Percentiles rank a stretch among this genome's conserved stretches.
phyloP scores from a whole-genome alignment of 352 stramenopile species.

The Pythium utonaiense region DNA sequence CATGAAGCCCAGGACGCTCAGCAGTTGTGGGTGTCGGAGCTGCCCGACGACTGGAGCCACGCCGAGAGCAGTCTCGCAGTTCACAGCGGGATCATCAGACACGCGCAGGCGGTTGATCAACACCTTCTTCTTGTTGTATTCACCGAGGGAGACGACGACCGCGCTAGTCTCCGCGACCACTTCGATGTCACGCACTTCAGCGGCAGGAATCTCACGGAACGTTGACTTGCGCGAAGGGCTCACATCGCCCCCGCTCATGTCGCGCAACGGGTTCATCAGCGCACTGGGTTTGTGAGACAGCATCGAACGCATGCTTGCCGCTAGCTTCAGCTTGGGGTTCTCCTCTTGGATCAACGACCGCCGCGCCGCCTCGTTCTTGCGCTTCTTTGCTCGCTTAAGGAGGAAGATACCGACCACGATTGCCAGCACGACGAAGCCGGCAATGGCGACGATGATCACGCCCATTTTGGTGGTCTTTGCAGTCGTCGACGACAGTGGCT shows the following conservation, averaged over 20 bases:
- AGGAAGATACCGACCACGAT: constrained; percentile 49
- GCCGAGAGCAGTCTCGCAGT: constrained; percentile 50
- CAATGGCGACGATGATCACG: constrained; percentile 41
- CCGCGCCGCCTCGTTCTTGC: constrained; percentile 31
- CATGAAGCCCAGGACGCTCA: constrained; percentile 56
- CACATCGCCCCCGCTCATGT: constrained; percentile 4
- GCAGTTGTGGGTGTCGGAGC: constrained; percentile 64
- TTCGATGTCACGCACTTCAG: constrained; percentile 36
- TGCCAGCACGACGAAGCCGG: constrained; percentile 39
- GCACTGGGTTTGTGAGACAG: constrained; percentile 37
- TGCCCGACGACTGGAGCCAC: constrained; percentile 60
- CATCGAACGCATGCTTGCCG: constrained; percentile 29
- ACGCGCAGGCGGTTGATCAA: constrained; percentile 51
- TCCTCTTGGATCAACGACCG: constrained; percentile 9
- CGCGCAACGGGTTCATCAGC: constrained; percentile 27
- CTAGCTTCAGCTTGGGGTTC: constrained; percentile 37
- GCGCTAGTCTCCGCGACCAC: constrained; percentile 43
- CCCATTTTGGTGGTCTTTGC: constrained; percentile 30
- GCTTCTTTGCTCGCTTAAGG: constrained; percentile 51
- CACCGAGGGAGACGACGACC: constrained; percentile 40
- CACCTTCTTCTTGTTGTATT: constrained; percentile 50
- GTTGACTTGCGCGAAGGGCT: constrained; percentile 43
- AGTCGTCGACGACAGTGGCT: constrained; percentile 29
- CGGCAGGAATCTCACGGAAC: constrained; percentile 49
- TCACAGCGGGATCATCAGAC: constrained; percentile 48